Evolutionary conservation across 202 grass and related monocot species (phyloP).

Genomic region (Schoenoplectus triqueter): DNA sequence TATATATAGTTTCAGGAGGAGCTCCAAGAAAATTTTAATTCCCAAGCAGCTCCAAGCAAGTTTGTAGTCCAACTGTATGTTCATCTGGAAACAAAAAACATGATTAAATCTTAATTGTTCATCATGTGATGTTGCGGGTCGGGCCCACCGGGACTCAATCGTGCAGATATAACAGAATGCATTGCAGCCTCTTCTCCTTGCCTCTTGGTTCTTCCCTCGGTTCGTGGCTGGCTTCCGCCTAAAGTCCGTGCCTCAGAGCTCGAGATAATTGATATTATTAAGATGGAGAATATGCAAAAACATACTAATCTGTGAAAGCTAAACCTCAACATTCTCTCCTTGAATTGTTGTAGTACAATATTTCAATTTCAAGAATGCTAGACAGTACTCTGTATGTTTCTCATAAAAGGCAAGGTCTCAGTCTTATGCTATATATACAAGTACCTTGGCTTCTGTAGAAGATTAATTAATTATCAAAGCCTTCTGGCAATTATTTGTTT

Average conservation of each 20-base stretch:
- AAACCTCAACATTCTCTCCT: not conserved
- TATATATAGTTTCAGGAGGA: not conserved
- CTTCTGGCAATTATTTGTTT: not conserved
- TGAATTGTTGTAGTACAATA: no score
- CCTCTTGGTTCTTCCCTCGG: not conserved
- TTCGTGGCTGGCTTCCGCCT: not conserved
- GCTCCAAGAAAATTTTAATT: not conserved
- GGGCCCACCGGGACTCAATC: conserved; percentile 24
- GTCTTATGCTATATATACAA: not conserved
- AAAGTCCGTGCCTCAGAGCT: conserved; percentile 14
- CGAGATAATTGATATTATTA: conserved; percentile 5
- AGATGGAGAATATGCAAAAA: not conserved
- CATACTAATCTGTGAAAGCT: not conserved
- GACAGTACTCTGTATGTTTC: not conserved
- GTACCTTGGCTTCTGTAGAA: not conserved
- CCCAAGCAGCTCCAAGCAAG: not conserved
- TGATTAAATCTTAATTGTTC: not conserved
- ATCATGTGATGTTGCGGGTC: conserved; percentile 30
- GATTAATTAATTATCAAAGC: not conserved
- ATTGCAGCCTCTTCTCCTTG: not conserved
- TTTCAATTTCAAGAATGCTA: not conserved
- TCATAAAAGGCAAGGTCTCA: not conserved
- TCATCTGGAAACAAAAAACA: not conserved
- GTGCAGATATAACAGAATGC: not conserved
- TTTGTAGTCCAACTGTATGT: not conserved